Base-by-base conservation (phyloP, 2,329 filamentous ascomycete genomes). In the Ceratocystis smalleyi region DNA sequence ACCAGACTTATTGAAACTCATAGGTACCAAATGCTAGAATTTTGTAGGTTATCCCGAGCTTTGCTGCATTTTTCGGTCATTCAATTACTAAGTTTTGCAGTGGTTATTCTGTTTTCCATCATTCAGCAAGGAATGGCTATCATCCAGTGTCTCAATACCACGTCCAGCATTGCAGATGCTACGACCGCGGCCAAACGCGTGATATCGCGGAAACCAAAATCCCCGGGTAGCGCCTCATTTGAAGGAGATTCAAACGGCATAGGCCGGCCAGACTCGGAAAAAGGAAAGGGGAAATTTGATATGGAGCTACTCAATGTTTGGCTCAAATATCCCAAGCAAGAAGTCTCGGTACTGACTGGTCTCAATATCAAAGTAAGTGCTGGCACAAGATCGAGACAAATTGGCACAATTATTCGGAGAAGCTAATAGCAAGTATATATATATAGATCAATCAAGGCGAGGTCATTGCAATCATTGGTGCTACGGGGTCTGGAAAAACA, bases 71-170 rank as follows among this genome's bases (percentile, higher is more conserved):
- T 7, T 45, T 57, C 1, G 8, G 8, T 2, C 8, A 6, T 19
- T 30, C 30, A 10, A 3, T 10, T 43, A 51, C 61, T 63, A 62
- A 65, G 10, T 30, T 6, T 35, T 15, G 32, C 35, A 68, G 67
- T 68, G 19, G 60, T 68, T n/a, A 64, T 67, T 8, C 66, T 67
- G 22, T 65, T 67, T 10, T 63, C 64, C 6, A 63, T 63, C 17
- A 62, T 68, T 24, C 67, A 68, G 32, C 66, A 67, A 40, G 66
- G 64, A 1, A 65, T 67, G 12, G 59, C 62, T 12, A 63, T 60
- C 1, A 86, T 85, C 0, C 81, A 86, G 67, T 83, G 84, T 64
- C 82, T 90, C 67, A 82, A 81, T 51, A 86, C 87, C 68, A 82
- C 83, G 0, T 83, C 84, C 5, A 87, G 85, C 67, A 79, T 80